Base-by-base conservation (phyloP, 2,329 filamentous ascomycete species). In the Colletotrichum musicola region DNA sequence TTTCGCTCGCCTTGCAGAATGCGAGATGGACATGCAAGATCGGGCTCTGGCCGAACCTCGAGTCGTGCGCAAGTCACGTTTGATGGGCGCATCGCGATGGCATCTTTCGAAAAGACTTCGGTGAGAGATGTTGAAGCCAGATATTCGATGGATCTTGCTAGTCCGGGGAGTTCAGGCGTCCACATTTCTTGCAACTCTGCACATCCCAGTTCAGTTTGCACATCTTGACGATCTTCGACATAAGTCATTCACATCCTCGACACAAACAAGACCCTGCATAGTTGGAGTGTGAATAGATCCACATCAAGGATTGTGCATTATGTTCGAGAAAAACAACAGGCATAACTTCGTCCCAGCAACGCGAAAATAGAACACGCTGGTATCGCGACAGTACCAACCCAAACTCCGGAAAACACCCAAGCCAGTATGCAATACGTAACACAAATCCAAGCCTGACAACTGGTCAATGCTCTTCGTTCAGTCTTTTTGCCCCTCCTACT, bases 301-400 rank as follows among this genome's bases (percentile, higher is more conserved):
- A 42, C 14, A n/a, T 14, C 40, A 42, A 14, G 2, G 14, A 14
- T 42, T 42, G 40, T 42, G 40, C 40, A 42, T n/a, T n/a, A 42
- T 42, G 40, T 42, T 42, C 40, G 14, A n/a, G 30, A 35, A 35
- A 35, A 35, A 35, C 10, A 35, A 42, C 4, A 40, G 22, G 27
- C 20, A 62, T 44, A 38, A 35, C 22, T 30, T 18, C 12, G 40
- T 40, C 18, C 10, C 7, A 5, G 30, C 30, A 35, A 35, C 30
- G 30, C 30, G 6, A 56, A 25, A 49, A 27, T 2, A 22, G 38
- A 40, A 18, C 53, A 22, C 46, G 46, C 46, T 49, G 46, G n/a
- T 49, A 49, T 42, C 40, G 40, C 40, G 40, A 42, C 7, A 22
- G n/a, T 13, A 18, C 56, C 56, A 38, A 25, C 56, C 56, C n/a